Percentiles rank a stretch among this genome's conserved stretches.
Conservation (phyloP, 805 yeast genomes). For the Ogataea kodamae region DNA sequence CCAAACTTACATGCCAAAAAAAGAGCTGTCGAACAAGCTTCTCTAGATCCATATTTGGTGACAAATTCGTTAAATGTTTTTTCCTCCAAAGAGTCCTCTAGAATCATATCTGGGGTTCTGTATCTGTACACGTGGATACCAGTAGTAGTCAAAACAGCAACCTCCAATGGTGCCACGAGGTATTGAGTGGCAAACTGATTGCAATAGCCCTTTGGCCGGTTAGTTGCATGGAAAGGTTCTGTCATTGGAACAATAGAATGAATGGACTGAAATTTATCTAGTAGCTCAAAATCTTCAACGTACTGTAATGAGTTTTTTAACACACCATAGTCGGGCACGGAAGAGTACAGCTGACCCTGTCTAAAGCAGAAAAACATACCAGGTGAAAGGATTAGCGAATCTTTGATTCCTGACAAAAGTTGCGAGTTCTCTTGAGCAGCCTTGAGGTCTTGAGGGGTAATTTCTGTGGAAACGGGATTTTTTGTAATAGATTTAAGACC, state of each 20-base stretch:
- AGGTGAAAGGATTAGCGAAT: constrained; percentile 69
- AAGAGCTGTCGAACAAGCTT: constrained; percentile 85
- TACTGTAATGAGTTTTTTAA: constrained; percentile 68
- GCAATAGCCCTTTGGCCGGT: constrained; percentile 76
- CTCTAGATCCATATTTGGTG: constrained; percentile 79
- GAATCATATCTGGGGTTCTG: constrained; percentile 74
- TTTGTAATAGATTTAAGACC: constrained; percentile 21
- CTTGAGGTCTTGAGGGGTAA: constrained; percentile 36
- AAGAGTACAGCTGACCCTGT: constrained; percentile 52
- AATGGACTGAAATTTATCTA: constrained; percentile 52
- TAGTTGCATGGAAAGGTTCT: constrained; percentile 66
- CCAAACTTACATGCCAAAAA: constrained; percentile 77
- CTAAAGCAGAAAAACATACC: constrained; percentile 76
- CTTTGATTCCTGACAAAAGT: constrained; percentile 53
- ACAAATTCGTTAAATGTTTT: constrained; percentile 65
- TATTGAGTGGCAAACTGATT: constrained; percentile 88
- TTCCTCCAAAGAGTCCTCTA: constrained; percentile 63
- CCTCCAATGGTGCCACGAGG: constrained; percentile 56
- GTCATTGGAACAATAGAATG: constrained; percentile 73
- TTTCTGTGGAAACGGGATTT: constrained; percentile 27
- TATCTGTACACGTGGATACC: constrained; percentile 76
- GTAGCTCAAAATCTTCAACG: constrained; percentile 77
- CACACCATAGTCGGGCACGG: constrained; percentile 83
- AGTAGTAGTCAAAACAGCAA: constrained; percentile 78
- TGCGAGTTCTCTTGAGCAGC: constrained; percentile 55